Percentiles rank a stretch among this genome's conserved stretches.
phyloP scores from a whole-genome alignment of 192 early-diverging fungal species.

The Umbelopsis isabellina region DNA sequence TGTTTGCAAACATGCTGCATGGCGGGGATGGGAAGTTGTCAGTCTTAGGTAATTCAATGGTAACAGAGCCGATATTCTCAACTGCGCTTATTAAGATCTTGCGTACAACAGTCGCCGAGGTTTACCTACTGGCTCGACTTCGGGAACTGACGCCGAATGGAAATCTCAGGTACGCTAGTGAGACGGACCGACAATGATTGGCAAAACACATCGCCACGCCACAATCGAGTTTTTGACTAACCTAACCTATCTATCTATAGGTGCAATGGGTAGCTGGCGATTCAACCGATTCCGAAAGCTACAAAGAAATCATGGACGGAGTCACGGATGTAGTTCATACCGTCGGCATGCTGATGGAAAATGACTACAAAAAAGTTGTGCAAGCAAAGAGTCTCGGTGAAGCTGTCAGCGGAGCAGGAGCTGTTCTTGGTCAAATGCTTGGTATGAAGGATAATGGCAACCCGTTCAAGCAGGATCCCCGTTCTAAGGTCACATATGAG shows the following conservation, averaged over 20 bases:
- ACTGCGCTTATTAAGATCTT: not conserved
- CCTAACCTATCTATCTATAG: constrained; percentile 8
- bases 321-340: constrained; percentile 72
- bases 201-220: not conserved
- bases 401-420: constrained; percentile 32
- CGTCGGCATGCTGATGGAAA: constrained; percentile 73
- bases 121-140: constrained; percentile 18
- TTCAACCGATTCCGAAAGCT: constrained; percentile 63
- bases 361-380: constrained; percentile 62
- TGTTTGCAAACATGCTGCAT: constrained; percentile 49
- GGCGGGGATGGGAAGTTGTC: constrained; percentile 51
- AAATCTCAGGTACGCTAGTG: constrained; percentile 31
- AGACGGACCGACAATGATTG: not conserved
- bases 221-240: not conserved
- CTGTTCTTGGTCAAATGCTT: constrained; percentile 21
- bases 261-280: constrained; percentile 68
- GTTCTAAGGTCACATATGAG: constrained; percentile 56
- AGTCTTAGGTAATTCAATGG: constrained; percentile 49
- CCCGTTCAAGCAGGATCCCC: constrained; percentile 43
- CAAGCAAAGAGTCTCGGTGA: constrained; percentile 41
- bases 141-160: constrained; percentile 31
- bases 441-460: constrained; percentile 46
- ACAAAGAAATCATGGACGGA: constrained; percentile 51
- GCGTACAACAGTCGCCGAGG: constrained; percentile 31
- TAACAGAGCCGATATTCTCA: not conserved